Base-by-base conservation (phyloP, 164 flowering plant species). In the Nymphaea colorata region DNA sequence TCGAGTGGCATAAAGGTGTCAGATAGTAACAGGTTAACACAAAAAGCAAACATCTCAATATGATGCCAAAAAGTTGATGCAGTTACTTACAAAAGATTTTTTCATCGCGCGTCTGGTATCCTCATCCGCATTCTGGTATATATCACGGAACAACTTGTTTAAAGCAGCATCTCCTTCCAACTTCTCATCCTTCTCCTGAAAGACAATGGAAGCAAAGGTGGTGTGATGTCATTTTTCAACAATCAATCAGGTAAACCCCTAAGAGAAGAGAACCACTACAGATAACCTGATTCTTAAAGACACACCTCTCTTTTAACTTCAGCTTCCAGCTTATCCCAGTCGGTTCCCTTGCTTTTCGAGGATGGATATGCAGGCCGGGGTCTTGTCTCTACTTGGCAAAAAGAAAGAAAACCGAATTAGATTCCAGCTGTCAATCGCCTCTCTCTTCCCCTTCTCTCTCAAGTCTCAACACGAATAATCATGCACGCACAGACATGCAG, bases 251-350 rank as follows among this genome's bases (percentile, higher is more conserved):
- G 55, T 7, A 3, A 47, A 6, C 55, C 7, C 7, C 3, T 6
- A 5, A 47, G 11, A 47, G 55, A 47, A 47, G 12, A 47, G 55
- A 25, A 47, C 12, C 12, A 6, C 55, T 47, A 12, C 55, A 47
- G 12, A 6, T 47, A 7, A 47, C 7, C 7, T 7, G 7, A 47
- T 47, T 47, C 55, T 12, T 12, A 6, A 47, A 47, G 12, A 47
- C 55, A 47, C 6, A 87, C 99, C 97, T 95, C 96, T 74, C 90
- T 87, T 77, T 92, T 95, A 69, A 92, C 87, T 87, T 87, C 67
- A 47, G 99, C 97, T 86, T 87, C 99, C 67, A 95, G 71, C 80
- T 89, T 86, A 69, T 95, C 98, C 99, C 99, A 95, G 73, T 95
- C 95, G 16, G 76, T 80, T 59, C 68, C 68, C 68, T 59, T 82